Percentiles rank a stretch among this genome's conserved stretches.
Conservation (phyloP, 78 protist species). For the Capsaspora owczarzaki region DNA sequence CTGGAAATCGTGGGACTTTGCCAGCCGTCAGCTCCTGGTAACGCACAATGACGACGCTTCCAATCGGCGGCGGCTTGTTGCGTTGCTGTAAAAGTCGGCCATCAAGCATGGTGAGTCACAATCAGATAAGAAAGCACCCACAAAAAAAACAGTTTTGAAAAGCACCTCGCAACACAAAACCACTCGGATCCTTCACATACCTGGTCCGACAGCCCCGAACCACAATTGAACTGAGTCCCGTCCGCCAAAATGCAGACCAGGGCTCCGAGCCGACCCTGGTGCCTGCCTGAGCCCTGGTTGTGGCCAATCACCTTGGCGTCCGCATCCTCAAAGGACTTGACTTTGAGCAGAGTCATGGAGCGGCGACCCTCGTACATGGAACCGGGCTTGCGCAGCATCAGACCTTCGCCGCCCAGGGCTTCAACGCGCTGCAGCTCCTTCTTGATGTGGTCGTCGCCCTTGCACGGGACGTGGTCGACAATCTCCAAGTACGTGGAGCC, state of each 20-base stretch:
- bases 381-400: slow-evolving; percentile 47
- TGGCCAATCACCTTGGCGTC: slow-evolving; percentile 16
- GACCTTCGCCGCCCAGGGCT: slow-evolving; percentile 35
- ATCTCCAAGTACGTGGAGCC: no score
- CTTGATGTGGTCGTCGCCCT: not conserved
- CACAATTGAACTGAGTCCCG: not conserved
- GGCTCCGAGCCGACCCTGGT: not conserved
- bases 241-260: not conserved
- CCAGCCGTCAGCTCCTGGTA: slow-evolving; percentile 19
- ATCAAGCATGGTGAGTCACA: slow-evolving; percentile 2
- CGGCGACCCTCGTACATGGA: slow-evolving; percentile 19
- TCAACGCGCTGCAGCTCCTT: not conserved
- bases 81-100: slow-evolving; percentile 25
- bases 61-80: slow-evolving; percentile 24
- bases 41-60: slow-evolving; percentile 5
- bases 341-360: slow-evolving; percentile 24
- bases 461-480: not conserved
- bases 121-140: not conserved
- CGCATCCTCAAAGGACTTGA: slow-evolving; percentile 20
- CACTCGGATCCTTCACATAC: not conserved
- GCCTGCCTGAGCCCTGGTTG: not conserved
- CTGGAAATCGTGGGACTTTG: slow-evolving; percentile 15
- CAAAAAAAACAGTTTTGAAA: not conserved
- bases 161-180: not conserved
- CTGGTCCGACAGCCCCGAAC: not conserved